phyloP scores from a whole-genome alignment of 2,329 filamentous ascomycete species.

The Bipolaris victoriae region DNA sequence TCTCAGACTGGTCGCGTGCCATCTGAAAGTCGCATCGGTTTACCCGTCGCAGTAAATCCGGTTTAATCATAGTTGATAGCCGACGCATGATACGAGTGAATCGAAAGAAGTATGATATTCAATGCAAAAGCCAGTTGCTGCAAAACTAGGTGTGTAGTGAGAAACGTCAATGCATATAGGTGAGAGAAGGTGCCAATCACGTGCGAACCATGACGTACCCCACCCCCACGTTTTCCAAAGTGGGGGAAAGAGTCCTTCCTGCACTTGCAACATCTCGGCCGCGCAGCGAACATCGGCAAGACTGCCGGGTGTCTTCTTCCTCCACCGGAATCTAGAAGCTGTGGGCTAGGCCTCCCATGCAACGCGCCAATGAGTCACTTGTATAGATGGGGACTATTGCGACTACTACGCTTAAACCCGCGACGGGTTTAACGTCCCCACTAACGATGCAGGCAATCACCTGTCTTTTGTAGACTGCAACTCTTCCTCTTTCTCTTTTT shows the following conservation, averaged over 20 bases:
- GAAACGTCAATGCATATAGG: neutral
- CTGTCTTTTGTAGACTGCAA: conserved; percentile 11
- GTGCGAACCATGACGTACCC: conserved; percentile 1
- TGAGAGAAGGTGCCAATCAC: neutral
- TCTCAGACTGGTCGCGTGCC: neutral
- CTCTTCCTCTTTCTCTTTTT: conserved; percentile 14
- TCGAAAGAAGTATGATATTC: too few species aligned
- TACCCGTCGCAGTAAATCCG: too few species aligned
- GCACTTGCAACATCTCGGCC: conserved; percentile 7
- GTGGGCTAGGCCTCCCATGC: neutral
- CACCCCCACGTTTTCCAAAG: conserved; percentile 1
- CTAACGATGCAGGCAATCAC: conserved; percentile 15
- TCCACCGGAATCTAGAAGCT: conserved; percentile 6
- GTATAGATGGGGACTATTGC: neutral
- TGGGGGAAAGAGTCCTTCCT: too few species aligned
- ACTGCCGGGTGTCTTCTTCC: neutral
- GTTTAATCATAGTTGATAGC: too few species aligned
- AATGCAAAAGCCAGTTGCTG: neutral
- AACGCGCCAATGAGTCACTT: conserved; percentile 13
- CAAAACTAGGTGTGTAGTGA: neutral
- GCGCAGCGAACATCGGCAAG: conserved; percentile 6
- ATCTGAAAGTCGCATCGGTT: neutral
- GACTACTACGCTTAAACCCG: conserved; percentile 16
- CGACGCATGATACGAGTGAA: too few species aligned
- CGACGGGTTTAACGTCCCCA: conserved; percentile 17